These are phyloP conservation scores for Solanum acaule DNA, from an alignment of 257 asterid genomes.

Conservation along the genomic window DNA sequence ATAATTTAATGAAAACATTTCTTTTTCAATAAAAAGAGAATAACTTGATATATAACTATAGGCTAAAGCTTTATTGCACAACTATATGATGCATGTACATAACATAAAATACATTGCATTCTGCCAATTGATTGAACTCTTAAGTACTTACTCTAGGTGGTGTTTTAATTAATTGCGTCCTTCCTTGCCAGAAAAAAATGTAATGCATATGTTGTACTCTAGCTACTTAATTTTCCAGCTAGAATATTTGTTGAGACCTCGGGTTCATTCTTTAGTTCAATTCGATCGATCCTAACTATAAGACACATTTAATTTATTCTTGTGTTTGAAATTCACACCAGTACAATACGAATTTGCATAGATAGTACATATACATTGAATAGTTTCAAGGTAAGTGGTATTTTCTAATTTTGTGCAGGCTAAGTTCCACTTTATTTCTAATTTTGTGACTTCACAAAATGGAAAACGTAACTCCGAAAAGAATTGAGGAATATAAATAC, in stretches of 20 bases:
- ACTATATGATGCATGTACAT: neutral
- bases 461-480: no score
- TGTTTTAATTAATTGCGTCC: neutral
- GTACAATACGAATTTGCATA: no score
- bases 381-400: no score
- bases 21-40: neutral
- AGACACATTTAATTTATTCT: no score
- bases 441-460: no score
- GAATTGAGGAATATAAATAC: no score
- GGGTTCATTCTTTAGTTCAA: no score
- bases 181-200: neutral
- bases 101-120: neutral
- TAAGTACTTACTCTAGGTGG: neutral
- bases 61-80: neutral
- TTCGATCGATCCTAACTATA: no score
- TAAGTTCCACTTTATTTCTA: no score
- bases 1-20: neutral
- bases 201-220: neutral
- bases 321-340: no score
- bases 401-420: no score
- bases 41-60: neutral
- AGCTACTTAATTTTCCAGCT: neutral
- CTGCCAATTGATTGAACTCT: neutral
- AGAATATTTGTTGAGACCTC: neutral
- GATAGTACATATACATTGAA: no score